Base-by-base conservation (phyloP, 2,329 filamentous ascomycete species). In the Sporothrix schenckii region DNA sequence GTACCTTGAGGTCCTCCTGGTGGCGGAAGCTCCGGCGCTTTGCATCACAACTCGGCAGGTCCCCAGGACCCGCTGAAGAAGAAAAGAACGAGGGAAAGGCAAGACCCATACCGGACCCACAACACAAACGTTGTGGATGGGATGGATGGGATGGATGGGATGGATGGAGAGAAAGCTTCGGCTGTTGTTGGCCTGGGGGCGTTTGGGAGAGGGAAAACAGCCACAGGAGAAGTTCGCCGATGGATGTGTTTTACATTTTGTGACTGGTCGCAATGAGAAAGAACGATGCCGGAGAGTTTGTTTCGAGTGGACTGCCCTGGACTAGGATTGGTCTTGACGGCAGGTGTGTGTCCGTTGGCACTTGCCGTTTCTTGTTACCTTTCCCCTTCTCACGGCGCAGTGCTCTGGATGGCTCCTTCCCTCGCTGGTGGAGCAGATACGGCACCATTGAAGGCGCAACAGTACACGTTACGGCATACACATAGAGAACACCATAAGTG, bases 231-330 rank as follows among this genome's bases (percentile, higher is more conserved):
- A 30, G 27, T 30, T 30, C 27, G 27, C 27, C 27, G 27, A 30
- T 30, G 27, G 27, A 30, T 30, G 27, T 30, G 27, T 30, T 30
- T 30, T 30, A 30, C 3, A 30, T 30, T 30, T 30, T 30, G 21
- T 4, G 14, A 58, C 30, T 19, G 16, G 19, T n/a, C 56, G 56
- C 56, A 60, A 60, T 41, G n/a, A 44, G 58, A 61, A 47, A 61
- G 58, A 61, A 61, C 39, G 39, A 61, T n/a, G 11, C 39, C 58
- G 39, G 39, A 11, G 7, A 30, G 27, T 30, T 16, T 47, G 58
- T 61, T 61, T 61, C 58, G 58, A n/a, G 58, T 61, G 39, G 30
- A 61, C 39, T 44, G 58, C 27, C 58, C 58, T 61, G 39, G 58
- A 16, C 34, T 61, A 44, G 39, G 58, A 24, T n/a, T 47, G 24